Conservation (phyloP, 2,329 filamentous ascomycete species). For the Apiospora rasikravindrae region DNA sequence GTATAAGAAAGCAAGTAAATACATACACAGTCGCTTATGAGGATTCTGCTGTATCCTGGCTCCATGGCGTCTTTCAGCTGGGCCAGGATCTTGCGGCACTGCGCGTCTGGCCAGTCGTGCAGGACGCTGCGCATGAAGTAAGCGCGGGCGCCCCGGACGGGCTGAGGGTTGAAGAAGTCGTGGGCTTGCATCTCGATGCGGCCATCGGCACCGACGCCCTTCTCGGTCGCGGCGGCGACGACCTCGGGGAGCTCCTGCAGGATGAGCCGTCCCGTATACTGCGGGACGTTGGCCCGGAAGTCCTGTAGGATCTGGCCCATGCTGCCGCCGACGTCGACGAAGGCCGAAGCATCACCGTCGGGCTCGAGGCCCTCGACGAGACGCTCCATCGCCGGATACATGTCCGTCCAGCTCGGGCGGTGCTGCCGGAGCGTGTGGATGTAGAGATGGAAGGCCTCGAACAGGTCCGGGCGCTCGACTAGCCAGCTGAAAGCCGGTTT, state of each 20-base stretch:
- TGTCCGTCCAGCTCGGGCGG: conserved; percentile 14
- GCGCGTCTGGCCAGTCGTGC: conserved; percentile 46
- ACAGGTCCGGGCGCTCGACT: conserved; percentile 24
- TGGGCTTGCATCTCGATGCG: conserved; percentile 9
- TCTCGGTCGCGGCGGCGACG: background rate
- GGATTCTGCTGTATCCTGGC: conserved; percentile 44
- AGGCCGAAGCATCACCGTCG: conserved; percentile 16
- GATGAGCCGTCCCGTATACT: background rate
- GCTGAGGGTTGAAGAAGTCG: conserved; percentile 18
- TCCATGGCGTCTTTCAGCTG: conserved; percentile 61
- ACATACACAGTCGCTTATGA: conserved; percentile 37
- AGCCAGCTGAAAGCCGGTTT: conserved; percentile 26
- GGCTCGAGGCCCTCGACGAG: conserved; percentile 28
- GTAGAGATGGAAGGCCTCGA: conserved; percentile 29
- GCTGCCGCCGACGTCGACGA: conserved; percentile 29
- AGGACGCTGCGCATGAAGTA: conserved; percentile 43
- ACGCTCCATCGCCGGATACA: conserved; percentile 34
- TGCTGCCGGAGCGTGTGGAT: conserved; percentile 22
- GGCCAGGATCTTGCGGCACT: conserved; percentile 39
- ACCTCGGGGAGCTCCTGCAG: conserved; percentile 1
- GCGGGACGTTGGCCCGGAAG: conserved; percentile 7
- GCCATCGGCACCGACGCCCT: conserved; percentile 17
- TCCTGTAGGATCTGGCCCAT: conserved; percentile 26
- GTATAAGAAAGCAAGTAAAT: background rate
- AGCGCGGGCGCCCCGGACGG: conserved; percentile 31